These are phyloP conservation scores for Aechmea fasciata DNA, from an alignment of 176 grass and related monocot species.

Conservation along the genomic window DNA sequence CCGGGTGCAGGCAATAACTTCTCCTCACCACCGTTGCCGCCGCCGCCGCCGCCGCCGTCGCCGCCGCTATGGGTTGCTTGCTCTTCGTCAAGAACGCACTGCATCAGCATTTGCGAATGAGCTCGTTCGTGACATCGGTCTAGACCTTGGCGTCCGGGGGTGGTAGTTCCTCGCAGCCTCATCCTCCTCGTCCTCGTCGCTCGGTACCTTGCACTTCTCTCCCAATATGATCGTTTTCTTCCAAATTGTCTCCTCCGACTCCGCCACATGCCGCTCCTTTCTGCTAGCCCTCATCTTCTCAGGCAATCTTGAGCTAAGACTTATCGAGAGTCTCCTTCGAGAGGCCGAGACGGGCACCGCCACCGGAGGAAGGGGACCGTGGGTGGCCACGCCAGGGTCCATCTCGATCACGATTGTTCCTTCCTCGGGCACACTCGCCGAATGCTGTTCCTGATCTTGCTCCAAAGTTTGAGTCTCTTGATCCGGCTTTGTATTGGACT, in stretches of 20 bases:
- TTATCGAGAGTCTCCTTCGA: conserved; percentile 52
- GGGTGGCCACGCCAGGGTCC: conserved; percentile 41
- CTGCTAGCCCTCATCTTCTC: conserved; percentile 60
- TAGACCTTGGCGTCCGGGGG: neutral
- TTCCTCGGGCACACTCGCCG: neutral
- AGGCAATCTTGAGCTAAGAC: conserved; percentile 46
- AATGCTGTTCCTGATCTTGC: neutral
- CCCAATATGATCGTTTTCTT: neutral
- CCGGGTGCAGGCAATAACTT: too few relatives aligned
- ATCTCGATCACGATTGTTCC: conserved; percentile 36
- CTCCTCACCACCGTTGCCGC: too few relatives aligned
- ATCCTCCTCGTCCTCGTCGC: neutral
- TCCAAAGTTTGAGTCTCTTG: neutral
- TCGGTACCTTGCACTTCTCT: neutral
- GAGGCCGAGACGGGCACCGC: conserved; percentile 12
- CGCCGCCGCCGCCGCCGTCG: too few relatives aligned
- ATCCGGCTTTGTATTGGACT: neutral
- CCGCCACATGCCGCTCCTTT: conserved; percentile 34
- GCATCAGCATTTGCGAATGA: neutral
- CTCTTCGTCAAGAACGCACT: neutral
- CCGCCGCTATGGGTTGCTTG: neutral
- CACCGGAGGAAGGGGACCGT: conserved; percentile 52
- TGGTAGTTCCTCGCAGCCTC: neutral
- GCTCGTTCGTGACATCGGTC: neutral
- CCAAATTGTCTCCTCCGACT: conserved; percentile 38